phyloP scores from a whole-genome alignment of 2,329 filamentous ascomycete genomes.

The Tolypocladium tropicale region DNA sequence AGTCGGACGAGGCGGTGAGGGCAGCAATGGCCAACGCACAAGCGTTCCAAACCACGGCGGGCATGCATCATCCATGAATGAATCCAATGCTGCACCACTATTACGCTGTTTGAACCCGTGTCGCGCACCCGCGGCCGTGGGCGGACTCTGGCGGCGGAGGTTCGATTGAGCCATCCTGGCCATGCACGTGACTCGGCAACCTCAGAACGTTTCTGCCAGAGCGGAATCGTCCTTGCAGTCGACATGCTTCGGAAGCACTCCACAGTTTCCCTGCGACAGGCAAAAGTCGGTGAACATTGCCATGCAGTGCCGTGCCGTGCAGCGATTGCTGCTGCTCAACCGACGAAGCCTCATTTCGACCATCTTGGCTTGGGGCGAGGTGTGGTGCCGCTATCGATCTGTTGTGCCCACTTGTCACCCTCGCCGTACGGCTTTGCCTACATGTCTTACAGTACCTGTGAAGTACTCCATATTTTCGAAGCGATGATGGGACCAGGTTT shows the following conservation, averaged over 20 bases:
- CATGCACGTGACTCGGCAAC: neutral
- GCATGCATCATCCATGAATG: neutral
- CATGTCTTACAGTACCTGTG: neutral
- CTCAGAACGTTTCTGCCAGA: neutral
- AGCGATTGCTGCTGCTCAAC: neutral
- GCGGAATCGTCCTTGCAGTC: neutral
- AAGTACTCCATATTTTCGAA: neutral
- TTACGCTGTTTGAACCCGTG: neutral
- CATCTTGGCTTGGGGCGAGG: neutral
- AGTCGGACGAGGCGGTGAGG: neutral
- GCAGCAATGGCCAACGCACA: neutral
- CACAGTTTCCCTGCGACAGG: neutral
- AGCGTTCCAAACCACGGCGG: neutral
- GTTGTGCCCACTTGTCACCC: neutral
- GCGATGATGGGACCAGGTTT: neutral
- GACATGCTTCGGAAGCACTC: neutral
- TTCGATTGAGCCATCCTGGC: neutral
- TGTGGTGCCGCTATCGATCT: neutral
- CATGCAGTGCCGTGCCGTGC: neutral
- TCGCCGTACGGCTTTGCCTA: neutral
- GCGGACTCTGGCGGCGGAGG: neutral
- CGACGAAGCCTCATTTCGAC: neutral
- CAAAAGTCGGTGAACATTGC: neutral
- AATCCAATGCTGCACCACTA: neutral
- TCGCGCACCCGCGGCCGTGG: neutral